Percentiles rank a stretch among this genome's conserved stretches.
These are phyloP conservation scores for Cercospora berteroae DNA, from an alignment of 2,329 filamentous ascomycete species.

Conservation along the genomic window DNA sequence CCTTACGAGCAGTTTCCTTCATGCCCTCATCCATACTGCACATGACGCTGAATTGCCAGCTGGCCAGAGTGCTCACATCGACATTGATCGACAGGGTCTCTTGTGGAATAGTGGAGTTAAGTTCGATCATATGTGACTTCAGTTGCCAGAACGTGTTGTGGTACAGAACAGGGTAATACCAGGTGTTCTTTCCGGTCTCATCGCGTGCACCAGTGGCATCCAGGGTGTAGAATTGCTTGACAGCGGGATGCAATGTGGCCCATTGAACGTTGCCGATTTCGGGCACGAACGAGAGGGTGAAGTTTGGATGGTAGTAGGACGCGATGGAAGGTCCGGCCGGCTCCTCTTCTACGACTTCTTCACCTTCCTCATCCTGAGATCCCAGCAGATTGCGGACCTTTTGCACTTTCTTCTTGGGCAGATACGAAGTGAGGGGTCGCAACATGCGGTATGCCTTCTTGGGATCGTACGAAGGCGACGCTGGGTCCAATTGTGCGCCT, in stretches of 20 bases:
- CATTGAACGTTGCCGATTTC: slow-evolving; percentile 70
- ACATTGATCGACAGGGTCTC: slow-evolving; percentile 78
- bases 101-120: slow-evolving; percentile 93
- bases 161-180: slow-evolving; percentile 90
- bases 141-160: slow-evolving; percentile 98
- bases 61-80: slow-evolving; percentile 72
- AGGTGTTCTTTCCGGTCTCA: slow-evolving; percentile 78
- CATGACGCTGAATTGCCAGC: slow-evolving; percentile 89
- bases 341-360: slow-evolving; percentile 48
- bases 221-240: slow-evolving; percentile 73
- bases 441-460: slow-evolving; percentile 78
- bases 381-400: slow-evolving; percentile 84
- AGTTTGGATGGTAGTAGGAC: slow-evolving; percentile 93
- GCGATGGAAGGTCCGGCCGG: slow-evolving; percentile 66
- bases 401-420: slow-evolving; percentile 82
- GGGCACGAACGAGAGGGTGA: slow-evolving; percentile 83
- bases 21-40: slow-evolving; percentile 82
- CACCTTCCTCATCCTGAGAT: slow-evolving; percentile 46
- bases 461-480: slow-evolving; percentile 67
- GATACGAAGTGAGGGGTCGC: slow-evolving; percentile 82
- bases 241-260: slow-evolving; percentile 66
- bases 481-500: slow-evolving; percentile 74
- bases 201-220: slow-evolving; percentile 81
- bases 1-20: slow-evolving; percentile 76
- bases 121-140: slow-evolving; percentile 80